Base-by-base conservation (phyloP, 2,329 filamentous ascomycete species). In the Immersiporthe knoxdaviesiana region DNA sequence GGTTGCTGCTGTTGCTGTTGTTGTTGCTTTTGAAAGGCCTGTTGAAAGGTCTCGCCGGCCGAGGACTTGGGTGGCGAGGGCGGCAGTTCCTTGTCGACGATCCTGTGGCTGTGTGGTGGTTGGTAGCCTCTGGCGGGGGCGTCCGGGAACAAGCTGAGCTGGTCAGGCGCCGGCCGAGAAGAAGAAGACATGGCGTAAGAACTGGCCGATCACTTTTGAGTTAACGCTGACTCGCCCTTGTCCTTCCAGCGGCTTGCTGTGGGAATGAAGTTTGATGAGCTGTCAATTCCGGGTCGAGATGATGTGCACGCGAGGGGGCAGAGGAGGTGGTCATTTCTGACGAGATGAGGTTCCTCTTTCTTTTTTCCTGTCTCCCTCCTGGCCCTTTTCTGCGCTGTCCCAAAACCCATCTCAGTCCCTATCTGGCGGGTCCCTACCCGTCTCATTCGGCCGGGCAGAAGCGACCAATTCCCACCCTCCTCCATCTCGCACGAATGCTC, bases 61-160 rank as follows among this genome's bases (percentile, higher is more conserved):
- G 67, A 60, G 8, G 69, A 71, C 30, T 64, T 69, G 54, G 69
- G 69, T 60, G 69, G 69, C 56, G 67, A 69, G 12, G 69, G 69
- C 18, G 69, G 69, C 21, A 71, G 50, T 54, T 67, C 44, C 67
- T 71, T 71, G 64, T 71, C 64, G 24, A 69, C 44, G 18, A 50
- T 24, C 39, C 67, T 65, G 27, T 67, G 56, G 58, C 65, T 67
- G 56, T 61, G 56, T 52, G 47, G 39, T 35, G 50, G 65, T 52
- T 64, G 62, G 30, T 54, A 21, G 47, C 39, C 41, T 44, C 27
- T 64, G 44, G 39, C 47, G 44, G 44, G 30, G 14, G 12, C 50
- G 41, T 37, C 39, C 30, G 35, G 58, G 58, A 18, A 18, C 30
- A 59, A 30, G 32, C 30, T 37, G 56, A 37, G 56, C 30, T 59